Conservation (phyloP, 1,139 yeast species). For the Suhomyces choctaworum region DNA sequence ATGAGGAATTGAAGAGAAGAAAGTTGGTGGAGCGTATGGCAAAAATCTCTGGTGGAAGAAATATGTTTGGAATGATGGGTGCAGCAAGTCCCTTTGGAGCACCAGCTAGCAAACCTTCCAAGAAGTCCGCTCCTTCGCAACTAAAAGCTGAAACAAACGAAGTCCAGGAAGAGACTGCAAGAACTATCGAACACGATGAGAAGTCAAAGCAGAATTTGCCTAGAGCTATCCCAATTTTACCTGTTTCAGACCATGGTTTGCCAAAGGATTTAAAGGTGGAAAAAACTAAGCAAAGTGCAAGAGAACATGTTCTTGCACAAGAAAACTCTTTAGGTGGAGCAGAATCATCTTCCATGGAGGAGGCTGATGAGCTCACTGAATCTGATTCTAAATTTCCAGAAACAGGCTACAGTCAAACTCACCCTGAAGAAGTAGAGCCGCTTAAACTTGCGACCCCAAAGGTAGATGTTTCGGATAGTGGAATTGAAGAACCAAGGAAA, state of each 20-base stretch:
- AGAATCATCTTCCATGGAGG: constrained; percentile 33
- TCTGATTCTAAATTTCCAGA: constrained; percentile 22
- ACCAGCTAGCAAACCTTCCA: constrained; percentile 29
- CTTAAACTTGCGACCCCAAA: constrained; percentile 14
- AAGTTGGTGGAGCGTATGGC: constrained; percentile 95
- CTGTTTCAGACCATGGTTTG: constrained; percentile 30
- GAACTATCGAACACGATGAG: neutral
- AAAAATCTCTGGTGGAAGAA: constrained; percentile 87
- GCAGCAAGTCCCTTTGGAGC: constrained; percentile 58
- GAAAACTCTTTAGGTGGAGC: constrained; percentile 4
- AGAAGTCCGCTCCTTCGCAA: constrained; percentile 15
- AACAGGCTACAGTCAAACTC: constrained; percentile 16
- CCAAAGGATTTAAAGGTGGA: constrained; percentile 13
- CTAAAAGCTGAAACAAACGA: constrained; percentile 18
- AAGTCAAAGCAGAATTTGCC: constrained; percentile 14
- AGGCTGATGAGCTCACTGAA: constrained; percentile 31
- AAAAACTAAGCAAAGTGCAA: neutral
- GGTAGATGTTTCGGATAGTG: constrained; percentile 22
- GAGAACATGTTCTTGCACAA: neutral
- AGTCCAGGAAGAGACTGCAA: constrained; percentile 5
- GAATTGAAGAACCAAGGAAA: constrained; percentile 16
- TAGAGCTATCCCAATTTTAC: constrained; percentile 52
- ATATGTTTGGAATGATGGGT: constrained; percentile 82
- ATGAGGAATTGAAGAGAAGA: constrained; percentile 77
- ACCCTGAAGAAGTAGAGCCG: constrained; percentile 16